Evolutionary conservation across 345 rosid genomes (phyloP), one percentile per base, ranked within the genome.

Genomic region (Leavenworthia alabamica): DNA sequence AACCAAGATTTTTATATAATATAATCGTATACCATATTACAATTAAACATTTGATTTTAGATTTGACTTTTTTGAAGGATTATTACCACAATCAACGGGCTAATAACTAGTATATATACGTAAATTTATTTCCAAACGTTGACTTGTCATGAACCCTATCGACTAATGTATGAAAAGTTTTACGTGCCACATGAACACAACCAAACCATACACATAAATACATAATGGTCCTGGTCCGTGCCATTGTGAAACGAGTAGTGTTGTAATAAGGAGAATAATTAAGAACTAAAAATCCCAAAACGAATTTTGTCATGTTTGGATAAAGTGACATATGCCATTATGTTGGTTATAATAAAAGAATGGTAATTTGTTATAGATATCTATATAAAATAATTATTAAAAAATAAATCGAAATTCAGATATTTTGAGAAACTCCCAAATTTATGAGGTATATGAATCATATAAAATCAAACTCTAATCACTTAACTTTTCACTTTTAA

Each of bases 341-440:
- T 31, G 42, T 50, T 47, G 19, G 32, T 46, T 66, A 26, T 20
- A 17, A 45, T 17, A 55, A 15, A 65, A 23, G 10, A 24, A 55
- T 43, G 55, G 11, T n/a, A 3, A 44, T 10, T 56, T 2, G 41
- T n/a, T 2, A 35, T 48, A n/a, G 29, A 45, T 55, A 56, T 56
- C 15, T 6, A 56, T 16, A 45, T 36, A 5, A 7, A 28, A 28
- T 2, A 28, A n/a, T 24, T 14, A 3, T 22, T 17, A 7, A 28
- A 23, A 36, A 10, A 23, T 28, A 6, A 9, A 32, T 29, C 12
- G 2, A 36, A 46, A 19, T 8, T 17, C 7, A 27, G 64, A 67
- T 67, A 66, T 48, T 48, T 3, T 24, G 57, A 67, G 58, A 67
- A 66, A 67, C 7, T 5, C 42, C 64, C 58, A 67, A 67, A 67